These are phyloP conservation scores for Neltuma alba DNA, from an alignment of 306 rosid species.

Conservation along the genomic window DNA sequence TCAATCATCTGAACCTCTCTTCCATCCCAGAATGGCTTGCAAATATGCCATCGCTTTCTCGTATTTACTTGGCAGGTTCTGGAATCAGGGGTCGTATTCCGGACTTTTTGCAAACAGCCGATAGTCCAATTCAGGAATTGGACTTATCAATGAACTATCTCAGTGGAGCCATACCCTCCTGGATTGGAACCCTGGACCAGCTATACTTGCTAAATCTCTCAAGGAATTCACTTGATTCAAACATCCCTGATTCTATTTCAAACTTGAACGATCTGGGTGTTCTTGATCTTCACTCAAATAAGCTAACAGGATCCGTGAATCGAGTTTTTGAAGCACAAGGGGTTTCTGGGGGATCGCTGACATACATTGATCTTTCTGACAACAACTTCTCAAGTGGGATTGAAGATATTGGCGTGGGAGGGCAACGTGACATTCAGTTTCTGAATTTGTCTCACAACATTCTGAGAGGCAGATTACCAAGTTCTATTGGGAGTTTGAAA, in stretches of 20 bases:
- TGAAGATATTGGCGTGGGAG: slow-evolving; percentile 45
- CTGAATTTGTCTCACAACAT: slow-evolving; percentile 68
- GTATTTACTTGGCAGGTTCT: slow-evolving; percentile 60
- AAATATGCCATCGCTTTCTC: slow-evolving; percentile 48
- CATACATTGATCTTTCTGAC: slow-evolving; percentile 64
- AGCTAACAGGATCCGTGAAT: slow-evolving; percentile 54
- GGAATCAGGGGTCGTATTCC: slow-evolving; percentile 64
- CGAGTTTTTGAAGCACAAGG: slow-evolving; percentile 39
- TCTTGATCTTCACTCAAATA: slow-evolving; percentile 79
- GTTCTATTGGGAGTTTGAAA: slow-evolving; percentile 44
- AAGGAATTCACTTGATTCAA: slow-evolving; percentile 55
- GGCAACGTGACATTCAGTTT: slow-evolving; percentile 47
- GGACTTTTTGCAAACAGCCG: slow-evolving; percentile 29
- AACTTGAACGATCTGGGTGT: slow-evolving; percentile 48
- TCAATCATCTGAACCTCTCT: slow-evolving; percentile 55
- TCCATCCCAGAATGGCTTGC: slow-evolving; percentile 56
- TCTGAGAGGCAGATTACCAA: slow-evolving; percentile 55
- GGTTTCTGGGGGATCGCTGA: slow-evolving; percentile 44
- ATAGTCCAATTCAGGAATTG: slow-evolving; percentile 56
- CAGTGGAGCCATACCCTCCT: slow-evolving; percentile 60
- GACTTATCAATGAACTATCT: slow-evolving; percentile 69
- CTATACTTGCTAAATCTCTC: slow-evolving; percentile 70
- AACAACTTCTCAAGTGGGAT: slow-evolving; percentile 63
- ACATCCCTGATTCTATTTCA: slow-evolving; percentile 56
- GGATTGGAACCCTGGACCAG: slow-evolving; percentile 59